Evolutionary conservation across 352 stramenopile genomes (phyloP), one percentile per base, ranked within the genome.

Genomic region (Phytophthora palmivora): DNA sequence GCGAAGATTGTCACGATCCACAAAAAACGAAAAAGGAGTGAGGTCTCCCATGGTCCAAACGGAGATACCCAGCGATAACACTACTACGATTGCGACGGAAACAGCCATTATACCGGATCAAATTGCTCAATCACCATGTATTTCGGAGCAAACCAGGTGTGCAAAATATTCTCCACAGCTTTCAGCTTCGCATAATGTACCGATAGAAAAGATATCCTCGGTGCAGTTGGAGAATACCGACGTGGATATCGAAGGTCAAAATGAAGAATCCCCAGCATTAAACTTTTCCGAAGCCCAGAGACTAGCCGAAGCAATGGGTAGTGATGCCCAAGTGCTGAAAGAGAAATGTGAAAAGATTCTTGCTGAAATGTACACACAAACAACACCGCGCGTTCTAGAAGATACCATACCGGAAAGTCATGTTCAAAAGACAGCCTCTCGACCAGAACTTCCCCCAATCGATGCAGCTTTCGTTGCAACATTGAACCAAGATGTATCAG

Each of bases 271-370:
- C 8, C 24, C 24, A 28, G 24, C 58, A 0, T 67, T 52, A 15
- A 86, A 57, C 46, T 91, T 87, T 32, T 56, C 64, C 0, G 73
- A 85, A 49, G 78, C 72, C 0, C 65, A 76, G 10, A 62, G 63
- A 28, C 43, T 76, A 14, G 48, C 48, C 24, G 48, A 45, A 4
- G 64, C 70, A n/a, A 63, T 73, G 48, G 37, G 15, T 19, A 67
- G 24, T 11, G 55, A 57, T 37, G 26, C 26, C 9, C 56, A 64
- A 26, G 26, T 49, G 44, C 28, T 58, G 18, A 64, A 71, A 38
- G 34, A 55, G 11, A 67, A 56, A 22, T 32, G 44, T 2, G 36
- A 49, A 18, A 57, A 37, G 22, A 26, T 58, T 45, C 18, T 61
- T 12, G 33, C 42, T 41, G 58, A 73, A 46, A 62, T 49, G 14